Percentiles rank a stretch among this genome's conserved stretches.
Evolutionary conservation across 2,329 filamentous ascomycete species (phyloP).

Genomic region (Monilinia fructigena): DNA sequence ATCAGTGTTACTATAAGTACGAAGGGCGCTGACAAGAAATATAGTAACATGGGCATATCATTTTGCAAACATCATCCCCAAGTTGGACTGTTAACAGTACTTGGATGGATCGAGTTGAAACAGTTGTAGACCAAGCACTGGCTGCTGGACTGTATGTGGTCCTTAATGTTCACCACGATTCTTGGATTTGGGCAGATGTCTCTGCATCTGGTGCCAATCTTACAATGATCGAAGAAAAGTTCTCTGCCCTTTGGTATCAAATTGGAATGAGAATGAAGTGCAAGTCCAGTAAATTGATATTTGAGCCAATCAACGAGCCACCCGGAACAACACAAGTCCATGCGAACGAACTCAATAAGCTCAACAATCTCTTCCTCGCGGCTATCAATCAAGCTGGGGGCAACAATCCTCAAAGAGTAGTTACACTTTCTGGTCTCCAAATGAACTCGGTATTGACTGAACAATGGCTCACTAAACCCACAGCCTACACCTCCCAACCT

Average conservation of each 20-base stretch:
- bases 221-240: constrained; percentile 54
- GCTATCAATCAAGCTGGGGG: constrained; percentile 55
- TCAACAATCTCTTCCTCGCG: constrained; percentile 57
- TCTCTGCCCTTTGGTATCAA: constrained; percentile 57
- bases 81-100: constrained; percentile 53
- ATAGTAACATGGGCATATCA: constrained; percentile 59
- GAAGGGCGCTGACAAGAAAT: constrained; percentile 5
- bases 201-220: constrained; percentile 48
- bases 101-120: constrained; percentile 57
- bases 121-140: constrained; percentile 57
- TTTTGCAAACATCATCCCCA: constrained; percentile 49
- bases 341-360: constrained; percentile 51
- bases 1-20: not conserved
- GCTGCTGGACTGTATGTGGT: constrained; percentile 52
- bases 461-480: constrained; percentile 52
- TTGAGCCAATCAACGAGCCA: constrained; percentile 61
- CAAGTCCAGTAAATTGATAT: constrained; percentile 53
- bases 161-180: constrained; percentile 60
- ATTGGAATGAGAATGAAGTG: constrained; percentile 55
- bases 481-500: constrained; percentile 51
- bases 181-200: constrained; percentile 57
- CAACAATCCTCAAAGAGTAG: constrained; percentile 54
- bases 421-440: constrained; percentile 53
- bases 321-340: constrained; percentile 52
- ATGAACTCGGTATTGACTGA: constrained; percentile 54